Evolutionary conservation across 1,284 basidiomycete genomes (phyloP).

Genomic region (Marasmius sp.): DNA sequence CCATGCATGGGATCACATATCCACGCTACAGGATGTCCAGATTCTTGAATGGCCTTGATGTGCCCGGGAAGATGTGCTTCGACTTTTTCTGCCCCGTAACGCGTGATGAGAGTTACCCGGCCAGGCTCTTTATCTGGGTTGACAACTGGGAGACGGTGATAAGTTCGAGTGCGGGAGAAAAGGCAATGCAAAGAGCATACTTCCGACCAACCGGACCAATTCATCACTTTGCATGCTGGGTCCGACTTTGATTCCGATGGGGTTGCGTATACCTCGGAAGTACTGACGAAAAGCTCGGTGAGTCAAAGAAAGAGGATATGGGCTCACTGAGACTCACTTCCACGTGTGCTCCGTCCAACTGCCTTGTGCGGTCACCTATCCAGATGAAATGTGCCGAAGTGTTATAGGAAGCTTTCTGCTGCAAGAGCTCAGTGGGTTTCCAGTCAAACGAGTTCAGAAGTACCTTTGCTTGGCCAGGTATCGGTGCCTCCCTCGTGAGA

Average conservation of each 20-base stretch:
- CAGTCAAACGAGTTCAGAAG: neutral
- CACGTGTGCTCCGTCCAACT: conserved; percentile 90
- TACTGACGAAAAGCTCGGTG: conserved; percentile 49
- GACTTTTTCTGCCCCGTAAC: conserved; percentile 90
- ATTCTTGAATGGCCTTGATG: conserved; percentile 81
- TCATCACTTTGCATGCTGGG: conserved; percentile 84
- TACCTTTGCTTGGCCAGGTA: conserved; percentile 20
- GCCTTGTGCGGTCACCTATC: conserved; percentile 97
- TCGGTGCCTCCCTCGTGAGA: conserved; percentile 70
- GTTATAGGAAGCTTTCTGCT: conserved; percentile 66
- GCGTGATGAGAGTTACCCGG: conserved; percentile 87
- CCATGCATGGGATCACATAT: conserved; percentile 98
- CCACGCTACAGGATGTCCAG: conserved; percentile 88
- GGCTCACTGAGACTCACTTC: conserved; percentile 30
- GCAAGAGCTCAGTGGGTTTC: neutral
- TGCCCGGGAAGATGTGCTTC: conserved; percentile 77
- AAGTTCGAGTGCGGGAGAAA: conserved; percentile 3
- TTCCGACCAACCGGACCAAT: conserved; percentile 77
- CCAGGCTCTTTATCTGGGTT: conserved; percentile 86
- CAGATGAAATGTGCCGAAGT: conserved; percentile 94
- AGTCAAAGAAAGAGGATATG: neutral
- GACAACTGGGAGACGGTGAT: conserved; percentile 53
- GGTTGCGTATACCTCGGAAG: conserved; percentile 92
- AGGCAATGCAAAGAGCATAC: conserved; percentile 44
- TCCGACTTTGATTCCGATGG: conserved; percentile 96